Base-by-base conservation (phyloP, 805 yeast genomes). In the Kluyveromyces siamensis region DNA sequence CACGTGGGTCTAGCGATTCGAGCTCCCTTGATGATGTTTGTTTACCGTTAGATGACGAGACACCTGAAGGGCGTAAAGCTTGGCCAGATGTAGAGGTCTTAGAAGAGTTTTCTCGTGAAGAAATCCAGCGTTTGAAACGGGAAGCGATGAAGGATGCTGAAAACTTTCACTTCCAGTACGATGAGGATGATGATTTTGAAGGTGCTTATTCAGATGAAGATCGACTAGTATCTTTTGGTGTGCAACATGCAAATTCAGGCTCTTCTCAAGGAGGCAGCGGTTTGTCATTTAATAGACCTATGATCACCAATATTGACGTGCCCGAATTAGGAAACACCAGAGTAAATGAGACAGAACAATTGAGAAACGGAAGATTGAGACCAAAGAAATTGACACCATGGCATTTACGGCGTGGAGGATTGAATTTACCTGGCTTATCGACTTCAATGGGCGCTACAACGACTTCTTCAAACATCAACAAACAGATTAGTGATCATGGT, bases 21-120 rank as follows among this genome's bases (percentile, higher is more conserved):
- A 82, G 95, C 0, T 86, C 96, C 1, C 68, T 91, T 50, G 90
- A 84, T 61, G 99, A 91, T 66, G 99, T 91, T 25, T 91, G 96
- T 60, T 80, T 88, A 64, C 96, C 96, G 0, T 72, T 89, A 37
- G 89, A 83, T 53, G 79, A 77, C 42, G 63, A 59, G 17, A 54
- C 55, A 39, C 52, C 48, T n/a, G 54, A 52, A 9, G 56, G 58
- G 27, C 41, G 53, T 19, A 59, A 62, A 27, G 50, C 55, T 17
- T 91, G 98, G 98, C 99, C 98, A 0, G 97, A 93, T 60, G 70
- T 87, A 16, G 60, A 71, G 33, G 79, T 86, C 0, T 69, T 91
- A 54, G 83, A 82, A 54, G 96, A 89, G 52, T 91, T 81, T 66
- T 81, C 88, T 1, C 72, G 70, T 33, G 84, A 84, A 53, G 97